Percentiles rank a stretch among this genome's conserved stretches.
These are phyloP conservation scores for Dipodascus albidus DNA, from an alignment of 805 yeast genomes.

Conservation along the genomic window DNA sequence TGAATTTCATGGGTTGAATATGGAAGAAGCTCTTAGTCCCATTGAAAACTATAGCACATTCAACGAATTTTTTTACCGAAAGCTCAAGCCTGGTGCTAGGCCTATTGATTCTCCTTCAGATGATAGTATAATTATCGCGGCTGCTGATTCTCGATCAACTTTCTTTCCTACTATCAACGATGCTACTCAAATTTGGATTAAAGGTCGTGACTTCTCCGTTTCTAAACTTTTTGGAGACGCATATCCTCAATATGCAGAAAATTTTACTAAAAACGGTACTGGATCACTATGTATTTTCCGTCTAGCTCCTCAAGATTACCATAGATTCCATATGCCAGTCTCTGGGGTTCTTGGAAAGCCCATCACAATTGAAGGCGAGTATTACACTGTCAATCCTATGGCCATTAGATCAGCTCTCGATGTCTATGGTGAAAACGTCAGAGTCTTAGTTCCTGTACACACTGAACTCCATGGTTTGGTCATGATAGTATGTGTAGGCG, in stretches of 20 bases:
- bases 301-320: conserved; percentile 95
- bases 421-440: conserved; percentile 84
- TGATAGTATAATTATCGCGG: conserved; percentile 46
- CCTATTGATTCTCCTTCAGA: conserved; percentile 48
- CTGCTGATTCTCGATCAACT: conserved; percentile 83
- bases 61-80: conserved; percentile 82
- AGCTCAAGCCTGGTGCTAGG: conserved; percentile 60
- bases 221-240: conserved; percentile 42
- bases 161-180: conserved; percentile 45
- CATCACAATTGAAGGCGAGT: conserved; percentile 69
- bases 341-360: conserved; percentile 61
- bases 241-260: conserved; percentile 25
- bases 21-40: conserved; percentile 53
- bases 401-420: conserved; percentile 81
- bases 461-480: conserved; percentile 70
- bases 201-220: conserved; percentile 67
- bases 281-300: conserved; percentile 73
- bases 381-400: conserved; percentile 96
- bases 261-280: conserved; percentile 36
- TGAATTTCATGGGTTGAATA: conserved; percentile 68
- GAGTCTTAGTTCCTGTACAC: conserved; percentile 67
- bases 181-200: conserved; percentile 81
- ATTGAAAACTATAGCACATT: conserved; percentile 49
- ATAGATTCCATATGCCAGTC: conserved; percentile 84
- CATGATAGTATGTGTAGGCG: conserved; percentile 77